Evolutionary conservation across 164 flowering plant genomes (phyloP).

Genomic region (Cinnamomum micranthum): DNA sequence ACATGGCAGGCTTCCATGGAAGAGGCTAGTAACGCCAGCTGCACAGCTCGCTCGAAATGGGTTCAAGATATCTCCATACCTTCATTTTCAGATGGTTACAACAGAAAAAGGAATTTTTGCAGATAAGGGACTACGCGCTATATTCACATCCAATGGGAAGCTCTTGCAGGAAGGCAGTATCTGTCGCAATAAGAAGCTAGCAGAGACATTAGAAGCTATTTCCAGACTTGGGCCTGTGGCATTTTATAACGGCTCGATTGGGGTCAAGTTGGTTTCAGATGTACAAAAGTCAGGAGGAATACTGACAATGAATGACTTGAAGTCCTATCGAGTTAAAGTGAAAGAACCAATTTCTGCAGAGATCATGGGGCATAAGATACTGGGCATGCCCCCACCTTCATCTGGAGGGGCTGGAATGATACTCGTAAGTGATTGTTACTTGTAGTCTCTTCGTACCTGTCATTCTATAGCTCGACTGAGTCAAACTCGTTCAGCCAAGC

Average conservation of each 20-base stretch:
- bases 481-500: neutral
- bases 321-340: slow-evolving; percentile 34
- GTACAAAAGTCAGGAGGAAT: slow-evolving; percentile 42
- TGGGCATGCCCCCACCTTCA: slow-evolving; percentile 65
- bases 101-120: slow-evolving; percentile 28
- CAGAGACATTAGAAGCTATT: slow-evolving; percentile 30
- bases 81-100: slow-evolving; percentile 37
- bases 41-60: slow-evolving; percentile 39
- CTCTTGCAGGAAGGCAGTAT: slow-evolving; percentile 38
- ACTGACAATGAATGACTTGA: slow-evolving; percentile 45
- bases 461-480: neutral
- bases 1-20: slow-evolving; percentile 54
- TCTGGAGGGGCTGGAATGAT: slow-evolving; percentile 46
- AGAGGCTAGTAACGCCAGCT: slow-evolving; percentile 50
- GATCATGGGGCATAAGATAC: slow-evolving; percentile 30
- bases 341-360: slow-evolving; percentile 33
- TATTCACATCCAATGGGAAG: slow-evolving; percentile 38
- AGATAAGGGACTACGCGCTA: slow-evolving; percentile 39
- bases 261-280: slow-evolving; percentile 35
- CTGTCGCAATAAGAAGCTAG: slow-evolving; percentile 42
- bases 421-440: slow-evolving; percentile 32
- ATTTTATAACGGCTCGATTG: slow-evolving; percentile 53
- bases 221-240: slow-evolving; percentile 28
- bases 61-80: slow-evolving; percentile 49
- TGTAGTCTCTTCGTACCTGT: neutral